Base-by-base conservation (phyloP, 176 grass and related monocot species). In the Alloteropsis semialata region DNA sequence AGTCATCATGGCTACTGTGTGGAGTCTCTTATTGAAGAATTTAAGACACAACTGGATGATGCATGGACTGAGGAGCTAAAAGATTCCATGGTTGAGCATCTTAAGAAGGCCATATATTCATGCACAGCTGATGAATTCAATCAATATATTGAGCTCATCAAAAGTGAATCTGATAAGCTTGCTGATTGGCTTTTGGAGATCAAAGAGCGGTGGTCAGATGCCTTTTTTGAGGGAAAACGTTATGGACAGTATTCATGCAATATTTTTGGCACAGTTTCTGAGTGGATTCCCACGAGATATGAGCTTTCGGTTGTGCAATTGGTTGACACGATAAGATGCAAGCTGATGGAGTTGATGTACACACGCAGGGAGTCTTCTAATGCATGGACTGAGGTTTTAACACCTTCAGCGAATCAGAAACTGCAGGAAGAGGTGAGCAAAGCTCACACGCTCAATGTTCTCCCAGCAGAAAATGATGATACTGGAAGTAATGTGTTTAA, bases 271-370 rank as follows among this genome's bases (percentile, higher is more conserved):
- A 88, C 73, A 49, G 83, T 99, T 83, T 79, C 65, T 37, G 83
- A 93, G 24, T 99, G 96, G 96, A 80, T 99, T 21, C 83, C 93
- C 1, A 51, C 83, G 5, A 89, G 89, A 85, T 90, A 93, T 12
- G 96, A 99, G 87, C 86, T 95, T 54, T 93, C 92, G 13, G 91
- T 99, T 59, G 89, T 96, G 13, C 91, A 99, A 77, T 90, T 99
- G 79, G 85, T 95, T 78, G 96, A 99, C 75, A 83, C 86, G 3
- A 87, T 99, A 77, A 91, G 92, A 48, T 93, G 93, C 72, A 96
- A 93, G 79, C 86, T 99, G 44, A 94, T 95, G 93, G 96, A 99
- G 87, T 92, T 93, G 87, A 99, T 99, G 90, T 95, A 96, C 73
- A 88, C 66, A 32, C 90, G 96, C 6, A 65, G 89, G 51, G 91